Evolutionary conservation across 805 yeast genomes (phyloP).

Genomic region (Ogataea dorogensis): DNA sequence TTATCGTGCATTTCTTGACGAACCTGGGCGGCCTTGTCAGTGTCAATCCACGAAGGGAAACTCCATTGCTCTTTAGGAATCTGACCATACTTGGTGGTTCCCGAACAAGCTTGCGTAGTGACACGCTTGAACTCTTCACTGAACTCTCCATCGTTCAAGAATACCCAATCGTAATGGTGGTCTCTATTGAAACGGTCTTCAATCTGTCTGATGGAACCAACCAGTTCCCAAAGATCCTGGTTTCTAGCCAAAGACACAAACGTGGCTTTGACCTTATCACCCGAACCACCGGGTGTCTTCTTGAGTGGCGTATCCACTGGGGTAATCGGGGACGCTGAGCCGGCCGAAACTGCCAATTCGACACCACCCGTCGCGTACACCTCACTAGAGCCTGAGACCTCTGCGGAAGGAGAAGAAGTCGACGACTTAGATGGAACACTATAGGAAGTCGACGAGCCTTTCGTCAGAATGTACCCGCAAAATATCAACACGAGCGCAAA

Average conservation of each 20-base stretch:
- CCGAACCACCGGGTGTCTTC: constrained; percentile 1
- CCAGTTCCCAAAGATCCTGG: constrained; percentile 59
- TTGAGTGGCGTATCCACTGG: too few relatives aligned
- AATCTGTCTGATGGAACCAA: constrained; percentile 66
- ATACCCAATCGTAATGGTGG: constrained; percentile 92
- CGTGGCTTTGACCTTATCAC: constrained; percentile 62
- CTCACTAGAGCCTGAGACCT: too few relatives aligned
- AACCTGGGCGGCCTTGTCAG: constrained; percentile 56
- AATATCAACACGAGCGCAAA: constrained; percentile 45
- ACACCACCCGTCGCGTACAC: too few relatives aligned
- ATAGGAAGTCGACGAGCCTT: constrained; percentile 41
- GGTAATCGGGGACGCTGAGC: too few relatives aligned
- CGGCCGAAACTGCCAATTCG: too few relatives aligned
- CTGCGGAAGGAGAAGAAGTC: constrained; percentile 1
- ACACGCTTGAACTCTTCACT: constrained; percentile 73
- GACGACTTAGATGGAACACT: constrained; percentile 10
- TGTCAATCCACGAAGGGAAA: constrained; percentile 80
- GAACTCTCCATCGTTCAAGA: constrained; percentile 84
- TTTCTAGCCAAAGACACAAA: constrained; percentile 81
- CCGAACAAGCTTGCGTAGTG: constrained; percentile 69
- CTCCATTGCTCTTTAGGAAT: constrained; percentile 89
- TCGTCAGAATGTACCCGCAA: constrained; percentile 47
- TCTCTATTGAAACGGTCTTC: constrained; percentile 87
- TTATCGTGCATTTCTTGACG: constrained; percentile 52
- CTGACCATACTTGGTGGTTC: constrained; percentile 71